Conservation (phyloP, 441 rosid genomes). For the Arabidopsis hybrid region DNA sequence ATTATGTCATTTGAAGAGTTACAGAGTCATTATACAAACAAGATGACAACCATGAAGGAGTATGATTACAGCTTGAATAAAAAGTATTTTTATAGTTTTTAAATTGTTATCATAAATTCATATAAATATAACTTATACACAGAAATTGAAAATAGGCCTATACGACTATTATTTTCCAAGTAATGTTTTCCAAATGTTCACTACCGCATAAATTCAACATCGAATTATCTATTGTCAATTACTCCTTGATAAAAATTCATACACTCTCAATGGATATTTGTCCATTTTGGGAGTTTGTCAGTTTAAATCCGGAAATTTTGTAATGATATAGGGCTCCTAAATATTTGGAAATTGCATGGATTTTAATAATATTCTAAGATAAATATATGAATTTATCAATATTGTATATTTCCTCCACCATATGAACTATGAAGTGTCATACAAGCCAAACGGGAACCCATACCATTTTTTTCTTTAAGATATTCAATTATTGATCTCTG, state of each 20-base stretch:
- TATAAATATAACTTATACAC: no score
- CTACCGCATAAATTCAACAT: not conserved
- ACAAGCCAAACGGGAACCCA: conserved; percentile 13
- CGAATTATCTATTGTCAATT: not conserved
- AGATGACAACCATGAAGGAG: no score
- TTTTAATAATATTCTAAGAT: not conserved
- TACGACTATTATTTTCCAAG: not conserved
- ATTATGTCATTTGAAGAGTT: no score
- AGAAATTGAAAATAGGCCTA: no score
- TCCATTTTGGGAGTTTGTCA: not conserved
- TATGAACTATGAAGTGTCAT: conserved; percentile 20
- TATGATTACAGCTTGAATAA: no score
- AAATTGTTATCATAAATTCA: no score
- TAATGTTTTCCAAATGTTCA: not conserved
- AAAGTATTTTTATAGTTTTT: no score
- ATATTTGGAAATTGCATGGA: conserved; percentile 8
- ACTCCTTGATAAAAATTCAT: no score
- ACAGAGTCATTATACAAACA: no score
- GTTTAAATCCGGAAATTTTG: not conserved
- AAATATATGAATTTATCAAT: not conserved
- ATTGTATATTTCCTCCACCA: conserved; percentile 11
- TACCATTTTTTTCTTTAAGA: not conserved
- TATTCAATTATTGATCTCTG: conserved; percentile 19
- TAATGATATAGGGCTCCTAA: not conserved
- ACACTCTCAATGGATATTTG: no score